phyloP scores from a whole-genome alignment of 1,284 basidiomycete genomes.

The Cryptococcus amylolentus region DNA sequence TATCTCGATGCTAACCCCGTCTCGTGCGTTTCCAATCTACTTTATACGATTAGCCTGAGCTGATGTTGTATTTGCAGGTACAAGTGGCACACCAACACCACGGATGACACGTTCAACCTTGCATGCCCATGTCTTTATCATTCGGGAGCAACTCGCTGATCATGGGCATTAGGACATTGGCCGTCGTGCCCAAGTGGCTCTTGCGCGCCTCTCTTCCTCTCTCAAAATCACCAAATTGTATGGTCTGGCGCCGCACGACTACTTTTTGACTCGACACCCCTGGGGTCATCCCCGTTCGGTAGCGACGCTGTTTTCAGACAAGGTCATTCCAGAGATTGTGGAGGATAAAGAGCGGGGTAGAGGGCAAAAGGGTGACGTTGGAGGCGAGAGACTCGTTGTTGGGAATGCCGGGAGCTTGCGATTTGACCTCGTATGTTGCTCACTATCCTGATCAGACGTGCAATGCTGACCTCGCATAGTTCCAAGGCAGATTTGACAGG shows the following conservation, averaged over 20 bases:
- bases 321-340: constrained; percentile 52
- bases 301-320: constrained; percentile 60
- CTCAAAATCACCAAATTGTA: constrained; percentile 50
- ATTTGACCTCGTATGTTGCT: constrained; percentile 58
- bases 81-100: constrained; percentile 38
- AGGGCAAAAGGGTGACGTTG: constrained; percentile 27
- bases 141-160: not conserved
- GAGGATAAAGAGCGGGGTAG: constrained; percentile 22
- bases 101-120: constrained; percentile 37
- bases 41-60: not conserved
- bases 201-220: constrained; percentile 28
- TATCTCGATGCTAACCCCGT: constrained; percentile 53
- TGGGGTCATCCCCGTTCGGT: constrained; percentile 65
- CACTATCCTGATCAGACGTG: not conserved
- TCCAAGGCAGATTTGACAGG: constrained; percentile 64
- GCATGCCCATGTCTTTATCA: constrained; percentile 15
- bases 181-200: constrained; percentile 1
- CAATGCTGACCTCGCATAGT: constrained; percentile 19
- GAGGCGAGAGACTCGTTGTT: constrained; percentile 59
- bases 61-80: constrained; percentile 22
- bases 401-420: constrained; percentile 70
- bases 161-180: not conserved
- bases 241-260: constrained; percentile 71
- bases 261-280: constrained; percentile 61
- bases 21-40: constrained; percentile 28